Evolutionary conservation across 257 asterid species (phyloP), one percentile per base, ranked within the genome.

Genomic region (Dorcoceras hygrometricum): DNA sequence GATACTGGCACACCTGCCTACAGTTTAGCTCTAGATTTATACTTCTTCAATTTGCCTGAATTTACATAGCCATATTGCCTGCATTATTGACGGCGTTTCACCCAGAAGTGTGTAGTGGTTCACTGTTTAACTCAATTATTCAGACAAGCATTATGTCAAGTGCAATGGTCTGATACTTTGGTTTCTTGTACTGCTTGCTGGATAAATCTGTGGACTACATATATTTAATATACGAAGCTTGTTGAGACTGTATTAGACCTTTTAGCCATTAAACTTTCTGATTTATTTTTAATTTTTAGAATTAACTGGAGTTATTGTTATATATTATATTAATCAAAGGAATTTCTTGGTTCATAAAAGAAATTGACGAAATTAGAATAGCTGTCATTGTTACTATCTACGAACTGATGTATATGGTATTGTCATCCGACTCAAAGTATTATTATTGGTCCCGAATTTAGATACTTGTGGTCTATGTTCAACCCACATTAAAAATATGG

Each of bases 191-290:
- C 55, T 59, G 66, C 31, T 23, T 73, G 62, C 54, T 48, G 50
- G 57, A 62, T 28, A 19, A 9, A 56, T 66, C 57, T 78, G 82
- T 78, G 82, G 77, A 67, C 76, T 29, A 66, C 8, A 71, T 67
- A 32, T 65, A 36, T 23, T 68, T 31, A 58, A 59, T 72, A 34
- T 55, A 3, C 57, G 50, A 62, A 68, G 22, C 62, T 29, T 29
- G 39, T 67, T 58, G 68, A 43, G 8, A 27, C 54, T 29, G 57
- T 56, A 64, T 18, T 27, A 23, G 48, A 50, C 57, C 68, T 59
- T 72, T 59, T 59, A 19, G 27, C 51, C 26, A 50, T 46, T 66
- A 23, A 68, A 23, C n/a, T 36, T 48, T 23, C 20, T 22, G 53
- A 11, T 34, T 5, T 7, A 16, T 56, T 22, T 53, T 20, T 29